These are phyloP conservation scores for Suillus spraguei DNA, from an alignment of 768 basidiomycete genomes.

Conservation along the genomic window DNA sequence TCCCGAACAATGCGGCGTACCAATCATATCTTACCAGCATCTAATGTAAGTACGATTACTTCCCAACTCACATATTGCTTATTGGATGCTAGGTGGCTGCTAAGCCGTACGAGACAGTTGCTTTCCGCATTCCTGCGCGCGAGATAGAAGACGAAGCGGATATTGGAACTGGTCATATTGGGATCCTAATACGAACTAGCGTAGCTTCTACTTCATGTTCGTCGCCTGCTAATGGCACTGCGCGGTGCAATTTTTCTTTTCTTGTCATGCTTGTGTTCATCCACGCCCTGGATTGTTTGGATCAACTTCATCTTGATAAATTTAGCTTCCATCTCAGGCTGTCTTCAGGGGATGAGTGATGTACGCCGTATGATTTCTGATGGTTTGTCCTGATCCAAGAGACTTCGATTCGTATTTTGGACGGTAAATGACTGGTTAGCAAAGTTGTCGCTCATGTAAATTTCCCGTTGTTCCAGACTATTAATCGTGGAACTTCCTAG, in stretches of 20 bases:
- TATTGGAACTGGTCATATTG: slow-evolving; percentile 99
- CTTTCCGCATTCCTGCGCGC: slow-evolving; percentile 96
- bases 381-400: not conserved
- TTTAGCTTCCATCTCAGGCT: not conserved
- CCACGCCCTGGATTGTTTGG: not conserved
- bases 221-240: slow-evolving; percentile 8
- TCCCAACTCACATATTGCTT: slow-evolving; percentile 27
- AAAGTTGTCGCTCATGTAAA: slow-evolving; percentile 29
- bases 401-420: not conserved
- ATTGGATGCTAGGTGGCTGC: slow-evolving; percentile 79
- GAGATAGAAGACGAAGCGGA: slow-evolving; percentile 95
- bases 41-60: slow-evolving; percentile 71
- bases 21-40: slow-evolving; percentile 69
- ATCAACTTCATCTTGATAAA: slow-evolving; percentile 2
- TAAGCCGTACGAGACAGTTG: slow-evolving; percentile 99
- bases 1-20: slow-evolving; percentile 77
- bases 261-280: not conserved
- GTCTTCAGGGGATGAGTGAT: slow-evolving; percentile 4
- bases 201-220: slow-evolving; percentile 98
- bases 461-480: slow-evolving; percentile 21
- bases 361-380: slow-evolving; percentile 1
- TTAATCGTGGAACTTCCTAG: slow-evolving; percentile 24
- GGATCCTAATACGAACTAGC: slow-evolving; percentile 99
- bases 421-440: slow-evolving; percentile 29
- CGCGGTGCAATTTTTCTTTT: not conserved